A percentile compares a stretch with the other conserved stretches of the same genome.
Evolutionary conservation across 768 basidiomycete species (phyloP).

Genomic region (Amanita jacksonii): DNA sequence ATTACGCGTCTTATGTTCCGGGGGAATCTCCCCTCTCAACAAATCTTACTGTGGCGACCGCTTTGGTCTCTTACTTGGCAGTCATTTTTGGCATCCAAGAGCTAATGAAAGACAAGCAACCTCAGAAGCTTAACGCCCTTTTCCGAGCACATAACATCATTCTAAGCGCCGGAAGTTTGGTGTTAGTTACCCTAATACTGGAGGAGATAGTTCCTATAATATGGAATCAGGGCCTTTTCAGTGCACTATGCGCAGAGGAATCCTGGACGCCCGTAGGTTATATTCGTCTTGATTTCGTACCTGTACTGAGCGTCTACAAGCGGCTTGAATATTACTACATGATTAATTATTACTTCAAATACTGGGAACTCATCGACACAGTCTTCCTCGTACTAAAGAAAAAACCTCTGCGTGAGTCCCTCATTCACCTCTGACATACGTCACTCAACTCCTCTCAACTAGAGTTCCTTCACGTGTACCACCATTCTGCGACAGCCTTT

Average conservation of each 20-base stretch:
- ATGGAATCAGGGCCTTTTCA: slow-evolving; percentile 61
- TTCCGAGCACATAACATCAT: slow-evolving; percentile 91
- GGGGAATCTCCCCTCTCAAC: slow-evolving; percentile 81
- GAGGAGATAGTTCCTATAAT: slow-evolving; percentile 85
- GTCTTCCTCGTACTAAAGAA: slow-evolving; percentile 97
- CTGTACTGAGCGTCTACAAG: slow-evolving; percentile 28
- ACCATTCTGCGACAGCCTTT: slow-evolving; percentile 95
- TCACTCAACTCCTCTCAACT: neutral
- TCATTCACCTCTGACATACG: slow-evolving; percentile 81
- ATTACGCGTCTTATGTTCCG: slow-evolving; percentile 55
- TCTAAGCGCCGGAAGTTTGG: slow-evolving; percentile 73
- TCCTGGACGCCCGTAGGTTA: slow-evolving; percentile 83
- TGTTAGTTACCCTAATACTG: slow-evolving; percentile 80
- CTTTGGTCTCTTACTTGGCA: slow-evolving; percentile 76
- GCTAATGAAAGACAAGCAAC: slow-evolving; percentile 69
- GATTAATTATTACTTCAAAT: no score
- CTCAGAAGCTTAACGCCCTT: slow-evolving; percentile 68
- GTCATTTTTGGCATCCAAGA: slow-evolving; percentile 80
- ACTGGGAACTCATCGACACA: slow-evolving; percentile 92
- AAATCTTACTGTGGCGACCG: slow-evolving; percentile 55
- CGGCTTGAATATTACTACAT: slow-evolving; percentile 93
- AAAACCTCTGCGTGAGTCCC: no score
- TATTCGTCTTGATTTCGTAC: slow-evolving; percentile 6
- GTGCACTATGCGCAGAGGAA: slow-evolving; percentile 62
- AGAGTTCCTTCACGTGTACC: slow-evolving; percentile 99